Evolutionary conservation across 371 early-diverging fungal genomes (phyloP).

Genomic region (Gilbertella persicaria): DNA sequence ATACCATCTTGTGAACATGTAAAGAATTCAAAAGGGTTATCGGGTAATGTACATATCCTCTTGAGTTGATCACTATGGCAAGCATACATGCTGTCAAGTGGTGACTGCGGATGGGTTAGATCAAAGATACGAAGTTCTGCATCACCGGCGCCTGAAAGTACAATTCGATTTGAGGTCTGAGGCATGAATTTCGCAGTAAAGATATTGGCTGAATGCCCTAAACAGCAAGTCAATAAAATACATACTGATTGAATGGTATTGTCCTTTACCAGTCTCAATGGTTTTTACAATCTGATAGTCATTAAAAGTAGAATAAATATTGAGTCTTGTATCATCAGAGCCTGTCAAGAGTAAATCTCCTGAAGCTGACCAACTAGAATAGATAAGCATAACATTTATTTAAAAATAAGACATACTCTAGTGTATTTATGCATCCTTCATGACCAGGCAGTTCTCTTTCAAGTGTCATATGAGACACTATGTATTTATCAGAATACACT

Average conservation of each 20-base stretch:
- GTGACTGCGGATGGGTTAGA: slow-evolving; percentile 3
- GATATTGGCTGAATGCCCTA: slow-evolving; percentile 75
- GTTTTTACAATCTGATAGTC: slow-evolving; percentile 25
- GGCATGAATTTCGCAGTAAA: slow-evolving; percentile 78
- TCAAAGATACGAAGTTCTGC: slow-evolving; percentile 69
- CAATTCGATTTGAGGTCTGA: slow-evolving; percentile 56
- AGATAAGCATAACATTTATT: not conserved
- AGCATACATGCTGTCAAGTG: slow-evolving; percentile 39
- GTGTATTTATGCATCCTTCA: slow-evolving; percentile 78
- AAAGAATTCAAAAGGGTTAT: slow-evolving; percentile 56
- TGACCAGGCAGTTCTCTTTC: slow-evolving; percentile 60
- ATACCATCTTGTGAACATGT: slow-evolving; percentile 71
- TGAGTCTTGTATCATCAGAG: slow-evolving; percentile 66
- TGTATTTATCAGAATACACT: slow-evolving; percentile 31
- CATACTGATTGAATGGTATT: too few species aligned
- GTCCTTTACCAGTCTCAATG: slow-evolving; percentile 18
- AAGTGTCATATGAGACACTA: slow-evolving; percentile 30
- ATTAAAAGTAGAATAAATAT: slow-evolving; percentile 52
- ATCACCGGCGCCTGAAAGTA: slow-evolving; percentile 74
- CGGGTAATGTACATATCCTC: slow-evolving; percentile 46
- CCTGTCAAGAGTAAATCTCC: slow-evolving; percentile 65
- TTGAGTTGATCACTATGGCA: slow-evolving; percentile 64
- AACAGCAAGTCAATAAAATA: not conserved
- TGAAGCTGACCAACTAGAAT: slow-evolving; percentile 55
- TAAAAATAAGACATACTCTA: slow-evolving; percentile 48